A percentile compares a stretch with the other conserved stretches of the same genome.
phyloP scores from a whole-genome alignment of 108 stramenopile genomes.

The Mayamaea pseudoterrestris region DNA sequence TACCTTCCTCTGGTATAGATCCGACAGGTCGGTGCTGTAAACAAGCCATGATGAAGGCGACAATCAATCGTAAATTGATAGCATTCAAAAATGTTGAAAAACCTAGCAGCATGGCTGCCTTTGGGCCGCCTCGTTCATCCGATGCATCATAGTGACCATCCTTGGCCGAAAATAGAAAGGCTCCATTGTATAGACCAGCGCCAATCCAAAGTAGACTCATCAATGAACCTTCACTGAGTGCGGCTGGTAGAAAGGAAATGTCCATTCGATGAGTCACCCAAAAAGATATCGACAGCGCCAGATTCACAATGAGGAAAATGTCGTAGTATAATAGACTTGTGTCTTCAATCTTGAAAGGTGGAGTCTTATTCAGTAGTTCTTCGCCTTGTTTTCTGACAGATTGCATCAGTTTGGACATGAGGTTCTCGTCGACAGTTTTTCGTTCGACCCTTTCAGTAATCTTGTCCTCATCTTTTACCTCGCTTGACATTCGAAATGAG shows the following conservation, averaged over 20 bases:
- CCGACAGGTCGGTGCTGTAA: slow-evolving; percentile 42
- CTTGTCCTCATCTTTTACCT: no score
- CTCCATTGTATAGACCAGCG: slow-evolving; percentile 42
- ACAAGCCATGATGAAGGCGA: slow-evolving; percentile 30
- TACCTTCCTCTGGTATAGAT: slow-evolving; percentile 22
- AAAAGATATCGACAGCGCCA: slow-evolving; percentile 42
- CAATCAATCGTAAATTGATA: slow-evolving; percentile 31
- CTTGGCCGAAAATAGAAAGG: slow-evolving; percentile 42
- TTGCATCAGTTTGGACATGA: no score
- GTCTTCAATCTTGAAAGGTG: slow-evolving; percentile 47
- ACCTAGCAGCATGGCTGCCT: slow-evolving; percentile 32
- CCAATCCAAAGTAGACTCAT: slow-evolving; percentile 42
- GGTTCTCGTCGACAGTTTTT: no score
- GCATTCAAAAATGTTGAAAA: slow-evolving; percentile 37
- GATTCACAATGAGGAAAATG: slow-evolving; percentile 43
- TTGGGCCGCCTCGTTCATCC: slow-evolving; percentile 42
- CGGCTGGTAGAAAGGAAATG: slow-evolving; percentile 19
- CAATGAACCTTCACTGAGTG: slow-evolving; percentile 46
- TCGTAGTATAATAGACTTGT: slow-evolving; percentile 42
- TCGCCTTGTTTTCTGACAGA: no score
- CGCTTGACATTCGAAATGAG: no score
- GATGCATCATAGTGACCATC: slow-evolving; percentile 39
- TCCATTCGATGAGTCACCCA: slow-evolving; percentile 53
- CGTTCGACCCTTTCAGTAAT: no score
- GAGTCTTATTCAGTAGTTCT: slow-evolving; percentile 28